These are phyloP conservation scores for Solanum pennellii DNA, from an alignment of 257 asterid genomes.

Conservation along the genomic window DNA sequence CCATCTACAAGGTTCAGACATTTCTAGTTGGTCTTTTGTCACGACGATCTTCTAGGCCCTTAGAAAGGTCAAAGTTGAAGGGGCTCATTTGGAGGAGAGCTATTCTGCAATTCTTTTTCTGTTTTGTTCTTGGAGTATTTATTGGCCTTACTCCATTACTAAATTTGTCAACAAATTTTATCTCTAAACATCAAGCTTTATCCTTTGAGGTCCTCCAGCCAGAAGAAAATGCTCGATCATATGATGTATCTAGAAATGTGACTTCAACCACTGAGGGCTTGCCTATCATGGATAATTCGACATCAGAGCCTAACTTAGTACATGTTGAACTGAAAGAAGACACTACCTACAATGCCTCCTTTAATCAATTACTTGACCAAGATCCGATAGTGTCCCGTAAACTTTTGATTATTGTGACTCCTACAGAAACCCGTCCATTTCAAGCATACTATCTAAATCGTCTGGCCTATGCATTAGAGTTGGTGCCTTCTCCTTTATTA, in stretches of 20 bases:
- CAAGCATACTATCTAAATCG: slow-evolving; percentile 51
- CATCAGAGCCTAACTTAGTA: slow-evolving; percentile 4
- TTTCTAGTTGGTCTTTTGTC: slow-evolving; percentile 39
- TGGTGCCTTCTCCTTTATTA: slow-evolving; percentile 47
- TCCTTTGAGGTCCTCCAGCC: slow-evolving; percentile 25
- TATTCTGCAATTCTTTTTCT: slow-evolving; percentile 39
- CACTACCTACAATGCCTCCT: background rate
- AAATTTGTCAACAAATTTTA: slow-evolving; percentile 16
- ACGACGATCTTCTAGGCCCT: slow-evolving; percentile 34
- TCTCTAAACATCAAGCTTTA: slow-evolving; percentile 30
- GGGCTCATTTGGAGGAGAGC: slow-evolving; percentile 56
- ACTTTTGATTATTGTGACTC: slow-evolving; percentile 65
- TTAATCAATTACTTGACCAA: slow-evolving; percentile 11
- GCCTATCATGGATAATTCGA: slow-evolving; percentile 7
- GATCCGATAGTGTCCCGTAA: slow-evolving; percentile 18
- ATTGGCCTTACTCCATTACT: slow-evolving; percentile 48
- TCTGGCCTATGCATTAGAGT: slow-evolving; percentile 40
- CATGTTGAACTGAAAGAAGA: slow-evolving; percentile 10
- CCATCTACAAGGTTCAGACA: slow-evolving; percentile 29
- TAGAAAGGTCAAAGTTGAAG: slow-evolving; percentile 46
- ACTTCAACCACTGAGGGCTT: slow-evolving; percentile 9
- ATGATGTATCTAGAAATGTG: slow-evolving; percentile 6
- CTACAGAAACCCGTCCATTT: slow-evolving; percentile 30
- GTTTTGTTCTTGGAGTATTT: slow-evolving; percentile 47
- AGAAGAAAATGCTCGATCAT: slow-evolving; percentile 5